phyloP scores from a whole-genome alignment of 768 basidiomycete species.

The Pleurotus pulmonarius region DNA sequence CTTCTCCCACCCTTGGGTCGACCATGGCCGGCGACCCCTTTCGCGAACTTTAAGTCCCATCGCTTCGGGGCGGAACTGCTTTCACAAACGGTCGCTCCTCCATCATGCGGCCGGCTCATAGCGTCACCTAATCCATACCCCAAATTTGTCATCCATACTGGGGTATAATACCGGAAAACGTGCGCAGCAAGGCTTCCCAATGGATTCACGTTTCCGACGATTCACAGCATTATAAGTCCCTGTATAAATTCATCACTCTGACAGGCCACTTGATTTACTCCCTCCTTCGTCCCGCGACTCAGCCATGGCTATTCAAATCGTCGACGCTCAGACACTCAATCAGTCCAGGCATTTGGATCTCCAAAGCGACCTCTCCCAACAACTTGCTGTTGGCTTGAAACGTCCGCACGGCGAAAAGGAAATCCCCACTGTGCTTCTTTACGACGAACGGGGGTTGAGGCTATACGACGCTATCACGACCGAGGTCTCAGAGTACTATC shows the following conservation, averaged over 20 bases:
- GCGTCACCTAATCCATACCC: background rate
- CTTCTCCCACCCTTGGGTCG: no score
- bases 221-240: no score
- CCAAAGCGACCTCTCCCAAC: conserved; percentile 33
- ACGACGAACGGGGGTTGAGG: conserved; percentile 81
- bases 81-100: no score
- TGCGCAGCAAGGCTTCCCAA: background rate
- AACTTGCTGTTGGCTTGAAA: conserved; percentile 54
- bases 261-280: background rate
- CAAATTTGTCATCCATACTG: background rate
- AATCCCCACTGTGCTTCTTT: conserved; percentile 81
- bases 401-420: conserved; percentile 52
- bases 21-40: no score
- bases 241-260: no score
- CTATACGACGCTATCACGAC: conserved; percentile 87
- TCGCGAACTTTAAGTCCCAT: no score
- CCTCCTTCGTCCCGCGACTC: background rate
- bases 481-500: conserved; percentile 78
- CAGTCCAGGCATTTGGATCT: conserved; percentile 21
- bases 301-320: conserved; percentile 43
- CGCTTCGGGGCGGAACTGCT: no score
- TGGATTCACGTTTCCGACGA: no score
- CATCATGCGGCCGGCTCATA: background rate
- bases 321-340: conserved; percentile 42
- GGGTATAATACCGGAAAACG: background rate